Percentiles rank a stretch among this genome's conserved stretches.
These are phyloP conservation scores for Pezizomycotina sp. DNA, from an alignment of 2,329 filamentous ascomycete species.

Conservation along the genomic window DNA sequence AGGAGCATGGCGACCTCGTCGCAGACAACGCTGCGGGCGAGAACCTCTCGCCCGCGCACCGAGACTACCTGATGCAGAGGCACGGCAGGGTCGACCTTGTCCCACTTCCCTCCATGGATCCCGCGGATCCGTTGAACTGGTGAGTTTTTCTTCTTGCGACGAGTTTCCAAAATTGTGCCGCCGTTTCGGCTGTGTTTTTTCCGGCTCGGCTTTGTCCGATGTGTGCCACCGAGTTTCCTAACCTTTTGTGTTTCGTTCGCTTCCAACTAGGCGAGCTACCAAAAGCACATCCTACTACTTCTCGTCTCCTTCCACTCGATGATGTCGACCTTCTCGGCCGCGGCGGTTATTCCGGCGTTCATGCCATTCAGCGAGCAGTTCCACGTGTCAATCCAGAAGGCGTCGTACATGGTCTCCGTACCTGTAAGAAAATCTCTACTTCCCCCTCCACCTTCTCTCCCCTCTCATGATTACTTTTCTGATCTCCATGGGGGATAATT, in stretches of 20 bases:
- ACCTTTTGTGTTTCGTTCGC: not conserved
- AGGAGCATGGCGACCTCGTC: no score
- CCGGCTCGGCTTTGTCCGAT: no score
- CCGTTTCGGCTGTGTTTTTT: no score
- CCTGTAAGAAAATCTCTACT: no score
- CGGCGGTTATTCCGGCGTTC: slow-evolving; percentile 40
- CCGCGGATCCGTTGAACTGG: slow-evolving; percentile 42
- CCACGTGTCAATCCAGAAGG: slow-evolving; percentile 33
- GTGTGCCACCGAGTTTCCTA: not conserved
- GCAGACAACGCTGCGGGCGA: no score
- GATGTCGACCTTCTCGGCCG: slow-evolving; percentile 41
- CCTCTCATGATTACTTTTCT: no score
- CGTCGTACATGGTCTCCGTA: slow-evolving; percentile 40
- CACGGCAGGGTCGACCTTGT: slow-evolving; percentile 41
- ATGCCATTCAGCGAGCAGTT: slow-evolving; percentile 38
- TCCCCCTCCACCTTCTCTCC: no score
- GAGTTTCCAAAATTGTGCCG: no score
- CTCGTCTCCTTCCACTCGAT: slow-evolving; percentile 42
- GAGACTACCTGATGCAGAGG: slow-evolving; percentile 36
- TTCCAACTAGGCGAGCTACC: slow-evolving; percentile 5
- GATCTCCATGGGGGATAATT: no score
- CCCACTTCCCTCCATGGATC: slow-evolving; percentile 36
- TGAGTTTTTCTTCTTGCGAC: slow-evolving; percentile 24
- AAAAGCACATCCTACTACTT: slow-evolving; percentile 38
- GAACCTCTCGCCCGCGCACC: slow-evolving; percentile 33